A percentile compares a stretch with the other conserved stretches of the same genome.
phyloP scores from a whole-genome alignment of 1,139 yeast species.

The Zygosaccharomyces pseudobailii region DNA sequence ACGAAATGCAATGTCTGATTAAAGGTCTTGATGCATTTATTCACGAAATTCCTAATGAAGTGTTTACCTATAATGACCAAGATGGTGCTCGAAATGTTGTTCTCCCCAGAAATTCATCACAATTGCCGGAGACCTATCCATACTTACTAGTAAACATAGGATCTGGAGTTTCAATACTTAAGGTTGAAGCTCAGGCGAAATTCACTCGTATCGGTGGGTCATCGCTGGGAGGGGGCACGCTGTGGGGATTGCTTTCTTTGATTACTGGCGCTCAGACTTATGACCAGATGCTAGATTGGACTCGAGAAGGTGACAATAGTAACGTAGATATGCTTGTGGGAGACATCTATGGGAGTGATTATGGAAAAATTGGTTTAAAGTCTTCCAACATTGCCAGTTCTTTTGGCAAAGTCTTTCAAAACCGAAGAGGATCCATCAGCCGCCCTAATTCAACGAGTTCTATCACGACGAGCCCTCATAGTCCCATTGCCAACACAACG shows the following conservation, averaged over 20 bases:
- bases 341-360: conserved; percentile 88
- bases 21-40: conserved; percentile 89
- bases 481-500: not conserved
- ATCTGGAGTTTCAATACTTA: conserved; percentile 92
- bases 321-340: conserved; percentile 94
- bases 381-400: conserved; percentile 91
- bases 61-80: conserved; percentile 67
- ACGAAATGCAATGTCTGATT: conserved; percentile 93
- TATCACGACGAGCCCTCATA: not conserved
- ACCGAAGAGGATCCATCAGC: conserved; percentile 32
- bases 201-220: conserved; percentile 93
- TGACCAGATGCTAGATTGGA: conserved; percentile 93
- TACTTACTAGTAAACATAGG: conserved; percentile 91
- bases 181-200: conserved; percentile 65
- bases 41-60: conserved; percentile 76
- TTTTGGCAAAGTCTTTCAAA: conserved; percentile 92
- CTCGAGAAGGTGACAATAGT: conserved; percentile 81
- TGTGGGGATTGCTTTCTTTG: conserved; percentile 89
- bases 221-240: conserved; percentile 96
- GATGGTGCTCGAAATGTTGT: conserved; percentile 34
- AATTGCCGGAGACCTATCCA: conserved; percentile 47
- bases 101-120: conserved; percentile 11
- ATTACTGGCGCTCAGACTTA: conserved; percentile 85
- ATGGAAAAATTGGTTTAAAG: conserved; percentile 85
- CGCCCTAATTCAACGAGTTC: conserved; percentile 7